Base-by-base conservation (phyloP, 139 green algal genomes). In the Tetradesmus lagerheimii region DNA sequence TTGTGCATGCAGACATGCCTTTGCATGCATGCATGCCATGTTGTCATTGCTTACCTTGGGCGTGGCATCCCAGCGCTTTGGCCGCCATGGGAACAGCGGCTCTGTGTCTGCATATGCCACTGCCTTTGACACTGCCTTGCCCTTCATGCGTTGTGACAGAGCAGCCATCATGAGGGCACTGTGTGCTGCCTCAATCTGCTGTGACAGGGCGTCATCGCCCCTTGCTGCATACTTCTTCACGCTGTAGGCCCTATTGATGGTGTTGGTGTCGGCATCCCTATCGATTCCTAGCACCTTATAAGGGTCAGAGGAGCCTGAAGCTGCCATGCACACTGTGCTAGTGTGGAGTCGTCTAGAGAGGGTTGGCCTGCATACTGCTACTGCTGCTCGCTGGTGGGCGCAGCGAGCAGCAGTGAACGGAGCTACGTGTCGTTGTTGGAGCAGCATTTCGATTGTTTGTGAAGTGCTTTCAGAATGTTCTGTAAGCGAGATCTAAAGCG, bases 1-100 rank as follows among this genome's bases (percentile, higher is more conserved):
- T n/a, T n/a, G n/a, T 71, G 57, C 57, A 71, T 31, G 23, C 23
- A 8, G 23, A n/a, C 20, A 31, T n/a, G 9, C 25, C n/a, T n/a
- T n/a, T n/a, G 20, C 57, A 71, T 71, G 57, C 57, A 71, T 71
- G 14, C 57, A 12, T 62, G 47, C 57, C 15, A 31, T n/a, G n/a
- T n/a, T n/a, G n/a, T n/a, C 53, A 66, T 9, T 4, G 37, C 39
- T 9, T 39, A 85, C 79, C 78, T 95, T 93, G 62, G 93, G 93
- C 0, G 93, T 94, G 43, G 93, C 93, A 41, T 95, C 93, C 93
- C 93, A 95, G 34, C 93, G 93, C 91, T 94, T 96, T 53, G 93
- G 93, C 66, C 87, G 66, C 93, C 93, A 96, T 2, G 93, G 93
- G 67, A 96, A 96, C 34, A 96, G 90, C 0, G 90, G 91, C 90